Base-by-base conservation (phyloP, 2,329 filamentous ascomycete species). In the Diaporthe nobilis region DNA sequence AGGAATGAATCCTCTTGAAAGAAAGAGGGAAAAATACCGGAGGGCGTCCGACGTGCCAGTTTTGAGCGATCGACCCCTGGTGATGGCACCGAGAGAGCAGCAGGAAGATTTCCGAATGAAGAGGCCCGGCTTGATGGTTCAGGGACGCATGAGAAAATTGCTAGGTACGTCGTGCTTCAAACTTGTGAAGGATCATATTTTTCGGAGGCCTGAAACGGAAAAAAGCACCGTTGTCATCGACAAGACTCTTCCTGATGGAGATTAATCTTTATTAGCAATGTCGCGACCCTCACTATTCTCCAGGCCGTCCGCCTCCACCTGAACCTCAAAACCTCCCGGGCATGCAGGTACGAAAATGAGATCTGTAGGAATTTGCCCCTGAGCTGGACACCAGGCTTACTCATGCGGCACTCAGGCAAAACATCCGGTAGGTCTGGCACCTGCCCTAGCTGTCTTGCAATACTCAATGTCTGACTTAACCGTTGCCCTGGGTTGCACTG, bases 31-130 rank as follows among this genome's bases (percentile, higher is more conserved):
- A 39, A 20, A 44, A 17, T n/a, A 49, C 13, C 10, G 6, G 4
- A 53, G 13, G 31, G 31, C 25, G 44, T 25, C 44, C 37, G 63
- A 12, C 22, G 63, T 37, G 63, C 44, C 8, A 68, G 10, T 68
- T 53, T 53, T 68, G 63, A 53, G 47, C 22, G 28, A 51, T 67
- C 44, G 22, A 25, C 63, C 44, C 63, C 63, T 68, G 63, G 22
- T 39, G 63, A 53, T 39, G 13, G 28, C 44, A 39, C 28, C 28
- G 34, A 39, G 44, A 51, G 63, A 67, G 44, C 44, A 28, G 25
- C 63, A 67, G 63, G 63, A 51, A 67, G 37, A 51, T 51, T 67
- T 67, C 44, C 44, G 63, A 51, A 67, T 67, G 44, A 22, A 67
- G 63, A 67, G 61, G 63, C 44, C 63, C 20, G 22, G 63, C 44